Evolutionary conservation across 306 rosid species (phyloP).

Genomic region (Parietaria judaica): DNA sequence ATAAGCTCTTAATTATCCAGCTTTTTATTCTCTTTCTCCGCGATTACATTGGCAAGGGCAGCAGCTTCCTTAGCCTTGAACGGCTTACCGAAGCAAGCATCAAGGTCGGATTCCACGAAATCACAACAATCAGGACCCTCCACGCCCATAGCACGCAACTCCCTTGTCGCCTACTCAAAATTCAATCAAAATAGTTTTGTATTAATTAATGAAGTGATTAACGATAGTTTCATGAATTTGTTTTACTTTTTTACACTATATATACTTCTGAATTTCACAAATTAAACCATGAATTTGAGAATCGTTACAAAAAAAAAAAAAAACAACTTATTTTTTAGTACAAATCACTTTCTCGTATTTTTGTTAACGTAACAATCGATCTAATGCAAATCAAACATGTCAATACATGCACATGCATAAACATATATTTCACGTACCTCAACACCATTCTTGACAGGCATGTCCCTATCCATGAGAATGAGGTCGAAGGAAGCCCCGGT

Average conservation of each 20-base stretch:
- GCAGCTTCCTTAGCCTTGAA: not conserved
- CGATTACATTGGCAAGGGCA: constrained; percentile 3
- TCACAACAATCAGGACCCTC: constrained; percentile 6
- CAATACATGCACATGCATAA: too few relatives aligned
- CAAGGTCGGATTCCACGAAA: constrained; percentile 20
- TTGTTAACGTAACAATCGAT: too few relatives aligned
- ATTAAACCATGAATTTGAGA: too few relatives aligned
- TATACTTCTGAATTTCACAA: too few relatives aligned
- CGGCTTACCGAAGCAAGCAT: constrained; percentile 20
- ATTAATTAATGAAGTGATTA: not conserved
- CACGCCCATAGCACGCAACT: constrained; percentile 23
- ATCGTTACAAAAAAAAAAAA: too few relatives aligned
- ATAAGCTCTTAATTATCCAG: too few relatives aligned
- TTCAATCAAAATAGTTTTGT: too few relatives aligned
- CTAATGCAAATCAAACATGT: too few relatives aligned
- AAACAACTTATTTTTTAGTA: too few relatives aligned
- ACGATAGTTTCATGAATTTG: not conserved
- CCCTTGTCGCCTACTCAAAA: constrained; percentile 21
- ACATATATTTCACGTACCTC: constrained; percentile 13
- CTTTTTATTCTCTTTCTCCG: not conserved
- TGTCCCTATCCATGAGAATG: constrained; percentile 28
- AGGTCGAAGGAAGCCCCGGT: constrained; percentile 26
- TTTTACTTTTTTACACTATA: too few relatives aligned
- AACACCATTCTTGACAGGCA: constrained; percentile 28
- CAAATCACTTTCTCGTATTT: too few relatives aligned